Base-by-base conservation (phyloP, 2,329 filamentous ascomycete genomes). In the Fusarium succisae region DNA sequence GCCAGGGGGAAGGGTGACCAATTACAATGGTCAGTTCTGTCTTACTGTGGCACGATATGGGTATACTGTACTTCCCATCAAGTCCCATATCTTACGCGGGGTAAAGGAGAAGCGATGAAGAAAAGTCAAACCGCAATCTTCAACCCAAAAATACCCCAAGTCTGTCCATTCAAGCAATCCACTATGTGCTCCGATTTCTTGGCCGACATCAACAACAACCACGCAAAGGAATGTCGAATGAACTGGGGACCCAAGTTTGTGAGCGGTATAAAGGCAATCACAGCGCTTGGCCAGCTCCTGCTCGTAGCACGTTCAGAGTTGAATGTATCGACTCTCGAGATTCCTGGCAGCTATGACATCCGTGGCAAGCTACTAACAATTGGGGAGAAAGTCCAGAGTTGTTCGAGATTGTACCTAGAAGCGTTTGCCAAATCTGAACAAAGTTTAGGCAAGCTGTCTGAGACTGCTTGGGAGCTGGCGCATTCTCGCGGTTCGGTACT, bases 131-230 rank as follows among this genome's bases (percentile, higher is more conserved):
- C 10, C 6, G 41, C 5, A 0, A 17, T 44, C n/a, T 44, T 7
- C 6, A 17, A 17, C 15, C 41, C 0, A 17, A 24, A 12, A 8
- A 3, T 12, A 44, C 6, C 6, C 5, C 5, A 4, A 44, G n/a
- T 18, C n/a, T 11, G 6, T 44, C 4, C 6, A 1, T 24, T 44
- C 10, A 24, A 17, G n/a, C 6, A 17, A 44, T 24, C 6, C 41
- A 24, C 5, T 17, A 24, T 44, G 41, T 17, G n/a, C 15, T 44
- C 41, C n/a, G 41, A 44, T 24, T 24, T 44, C 10, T 24, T 44
- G 10, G 41, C 41, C 41, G 41, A 44, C 10, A 24, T 44, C 11
- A 44, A 44, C 6, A 44, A 44, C 6, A 44, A 44, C 6, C 41
- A 44, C n/a, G 41, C 41, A 5, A 17, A 24, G 1, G 41, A 44